Base-by-base conservation (phyloP, 1,139 yeast species). In the Pichia sp. region DNA sequence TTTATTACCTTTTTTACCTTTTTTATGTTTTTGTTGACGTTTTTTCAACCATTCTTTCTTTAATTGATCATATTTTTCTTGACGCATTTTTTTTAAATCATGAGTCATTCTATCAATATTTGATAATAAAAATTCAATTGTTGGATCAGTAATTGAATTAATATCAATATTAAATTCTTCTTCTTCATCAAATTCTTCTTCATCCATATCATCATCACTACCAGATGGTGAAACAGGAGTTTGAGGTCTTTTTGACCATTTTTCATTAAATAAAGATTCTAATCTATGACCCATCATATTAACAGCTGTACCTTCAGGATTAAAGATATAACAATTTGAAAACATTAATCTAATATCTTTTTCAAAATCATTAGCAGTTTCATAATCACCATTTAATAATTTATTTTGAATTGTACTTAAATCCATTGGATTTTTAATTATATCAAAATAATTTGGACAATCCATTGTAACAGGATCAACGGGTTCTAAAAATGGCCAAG, bases 231-330 rank as follows among this genome's bases (percentile, higher is more conserved):
- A 73, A 36, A 80, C 78, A 25, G 81, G 83, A 16, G 89, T 80
- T 26, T 76, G 69, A n/a, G 98, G 98, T 65, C 83, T 78, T 54
- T 87, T 90, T 16, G 79, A 75, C 97, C 97, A 92, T 63, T 82
- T 84, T 60, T 84, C 82, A 58, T 87, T 87, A 61, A 92, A 92
- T 7, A 86, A 76, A 27, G 80, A 80, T 63, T 92, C 97, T 50
- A 92, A 70, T 55, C 87, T 77, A 61, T 87, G 95, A 26, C 98
- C 98, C 96, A 92, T 86, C 75, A 79, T 76, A 63, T 90, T 87
- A 34, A 94, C 98, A 39, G 95, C 95, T 10, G 96, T 82, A 8
- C 96, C 96, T 57, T 87, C 96, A 1, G 98, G 97, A 64, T 92
- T 94, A 68, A 92, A 92, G 25, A 75, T 73, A 65, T 87, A 92